Base-by-base conservation (phyloP, 208 protist species). In the Porcisia hertigi region DNA sequence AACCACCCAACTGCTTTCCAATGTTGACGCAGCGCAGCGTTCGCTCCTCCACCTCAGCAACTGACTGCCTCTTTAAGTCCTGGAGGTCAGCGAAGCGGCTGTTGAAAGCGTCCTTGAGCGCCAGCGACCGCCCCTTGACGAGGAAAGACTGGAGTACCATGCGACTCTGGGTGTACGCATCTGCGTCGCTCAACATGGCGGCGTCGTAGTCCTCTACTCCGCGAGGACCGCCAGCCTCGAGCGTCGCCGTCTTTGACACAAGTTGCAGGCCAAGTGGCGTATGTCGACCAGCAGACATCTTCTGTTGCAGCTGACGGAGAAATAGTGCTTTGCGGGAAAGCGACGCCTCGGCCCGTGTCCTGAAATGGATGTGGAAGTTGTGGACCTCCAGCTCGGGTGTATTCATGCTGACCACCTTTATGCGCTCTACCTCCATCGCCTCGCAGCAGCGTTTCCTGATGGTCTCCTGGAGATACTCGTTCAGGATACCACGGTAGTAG, bases 301-400 rank as follows among this genome's bases (percentile, higher is more conserved):
- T 79, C 43, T 77, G 58, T 65, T 97, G 88, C 16, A 96, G 64
- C 60, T 82, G 71, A 20, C 94, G 82, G 65, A 98, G 36, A 73
- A 97, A 96, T n/a, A 84, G 77, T 25, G 95, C 62, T 75, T 97
- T 98, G 74, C 83, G 80, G 20, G 89, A 84, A 30, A 98, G 36
- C 14, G 69, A 76, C 53, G 80, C 69, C 43, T 74, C 63, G 20
- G 73, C 66, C 60, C 80, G 75, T 18, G 81, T 69, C 25, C 23
- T 49, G 74, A 90, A 92, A 43, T 78, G 76, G 9, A 94, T 77
- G 69, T 96, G 88, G 80, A 93, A 98, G 80, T 97, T 98, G 80
- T 93, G 85, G 77, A 94, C 90, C 72, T 89, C 79, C 23, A 92
- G 52, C 30, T 58, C 73, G 52, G 62, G 64, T 43, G 70, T 79